Percentiles rank a stretch among this genome's conserved stretches.
phyloP scores from a whole-genome alignment of 176 grass and related monocot species.

The Musa acuminata region DNA sequence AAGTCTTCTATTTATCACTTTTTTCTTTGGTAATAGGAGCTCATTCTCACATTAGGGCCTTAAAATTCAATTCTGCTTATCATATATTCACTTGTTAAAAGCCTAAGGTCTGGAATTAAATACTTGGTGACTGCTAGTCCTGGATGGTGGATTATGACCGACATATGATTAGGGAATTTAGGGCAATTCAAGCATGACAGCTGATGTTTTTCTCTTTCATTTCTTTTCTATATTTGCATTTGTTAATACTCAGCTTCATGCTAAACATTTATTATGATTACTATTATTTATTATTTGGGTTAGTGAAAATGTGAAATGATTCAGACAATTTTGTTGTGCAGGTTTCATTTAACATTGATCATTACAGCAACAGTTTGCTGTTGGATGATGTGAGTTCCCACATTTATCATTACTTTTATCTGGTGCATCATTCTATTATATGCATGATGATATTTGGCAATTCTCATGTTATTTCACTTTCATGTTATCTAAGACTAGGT shows the following conservation, averaged over 20 bases:
- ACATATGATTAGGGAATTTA: too few species aligned
- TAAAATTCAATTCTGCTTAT: too few species aligned
- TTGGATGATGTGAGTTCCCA: slow-evolving; percentile 30
- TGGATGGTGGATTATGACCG: too few species aligned
- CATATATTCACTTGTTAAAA: too few species aligned
- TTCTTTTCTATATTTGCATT: not conserved
- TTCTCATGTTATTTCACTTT: not conserved
- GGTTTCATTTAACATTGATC: slow-evolving; percentile 25
- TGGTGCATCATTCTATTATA: not conserved
- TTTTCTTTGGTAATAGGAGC: too few species aligned
- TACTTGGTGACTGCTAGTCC: too few species aligned
- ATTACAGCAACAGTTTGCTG: slow-evolving; percentile 22
- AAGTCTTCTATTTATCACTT: too few species aligned
- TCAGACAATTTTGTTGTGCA: slow-evolving; percentile 11
- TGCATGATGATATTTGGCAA: not conserved
- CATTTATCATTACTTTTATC: not conserved
- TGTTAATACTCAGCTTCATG: not conserved
- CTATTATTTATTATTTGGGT: not conserved
- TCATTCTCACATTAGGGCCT: too few species aligned
- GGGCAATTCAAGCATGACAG: too few species aligned
- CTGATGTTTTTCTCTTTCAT: too few species aligned
- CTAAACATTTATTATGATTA: not conserved
- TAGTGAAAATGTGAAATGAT: not conserved
- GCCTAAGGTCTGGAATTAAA: too few species aligned
- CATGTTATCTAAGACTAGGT: too few species aligned